Base-by-base conservation (phyloP, 345 rosid genomes). In the Geranium rotundifolium region DNA sequence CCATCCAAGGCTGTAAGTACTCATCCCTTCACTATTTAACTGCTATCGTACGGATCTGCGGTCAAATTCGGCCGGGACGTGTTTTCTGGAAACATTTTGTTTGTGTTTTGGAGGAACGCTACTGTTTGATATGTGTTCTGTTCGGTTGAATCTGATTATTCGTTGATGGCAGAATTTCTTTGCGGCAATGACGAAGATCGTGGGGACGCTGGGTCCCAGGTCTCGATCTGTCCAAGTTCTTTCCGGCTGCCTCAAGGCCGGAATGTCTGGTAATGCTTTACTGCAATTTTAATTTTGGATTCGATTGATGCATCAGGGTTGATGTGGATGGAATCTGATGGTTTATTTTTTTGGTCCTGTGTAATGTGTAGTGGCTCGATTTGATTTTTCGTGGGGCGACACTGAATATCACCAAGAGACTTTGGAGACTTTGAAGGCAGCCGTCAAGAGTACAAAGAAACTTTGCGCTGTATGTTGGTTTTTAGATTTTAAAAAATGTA, bases 101-200 rank as follows among this genome's bases (percentile, higher is more conserved):
- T 57, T 37, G 57, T 23, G 62, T n/a, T 39, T 6, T n/a, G 23
- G 39, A 58, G 30, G 7, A 17, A 56, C 52, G 39, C 57, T 64
- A 68, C 49, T 54, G n/a, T 4, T 17, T 7, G 57, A 52, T 23
- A 52, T 19, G 57, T 9, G 58, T 57, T 9, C 19, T 41, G 34
- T 15, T 30, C 7, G 29, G 29, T 60, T 30, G 39, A 17, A n/a
- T 20, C 46, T n/a, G 29, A 18, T 54, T 46, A 56, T 30, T 67
- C 16, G 37, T 7, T 60, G 17, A 27, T 5, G 61, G 57, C 85
- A 92, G 98, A 85, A 78, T 72, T 92, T 87, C 81, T 92, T 89
- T 41, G 92, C 96, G 12, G 98, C 98, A 58, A 79, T 87, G 96
- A 89, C 96, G 55, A 92, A 92, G 85, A 87, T 89, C 67, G 93